Conservation (phyloP, 2,329 filamentous ascomycete genomes). For the Venturia asperata region DNA sequence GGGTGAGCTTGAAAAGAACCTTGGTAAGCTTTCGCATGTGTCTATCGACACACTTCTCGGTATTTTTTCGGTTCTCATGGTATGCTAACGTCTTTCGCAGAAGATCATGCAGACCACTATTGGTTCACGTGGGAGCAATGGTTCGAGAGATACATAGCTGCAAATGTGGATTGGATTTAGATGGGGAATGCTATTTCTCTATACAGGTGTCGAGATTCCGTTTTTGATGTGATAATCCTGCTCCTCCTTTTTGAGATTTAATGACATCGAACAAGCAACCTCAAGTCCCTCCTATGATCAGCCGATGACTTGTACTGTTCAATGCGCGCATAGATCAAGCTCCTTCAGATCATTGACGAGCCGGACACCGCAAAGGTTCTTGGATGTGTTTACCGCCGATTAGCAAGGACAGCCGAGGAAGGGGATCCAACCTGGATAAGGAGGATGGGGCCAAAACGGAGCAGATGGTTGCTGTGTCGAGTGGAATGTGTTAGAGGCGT, state of each 20-base stretch:
- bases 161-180: neutral
- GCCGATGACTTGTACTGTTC: too few relatives aligned
- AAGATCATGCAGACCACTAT: neutral
- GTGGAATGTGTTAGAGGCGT: neutral
- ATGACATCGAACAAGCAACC: neutral
- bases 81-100: neutral
- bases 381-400: constrained; percentile 14
- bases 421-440: neutral
- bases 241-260: neutral
- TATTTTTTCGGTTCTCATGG: too few relatives aligned
- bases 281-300: too few relatives aligned
- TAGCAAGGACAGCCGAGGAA: neutral
- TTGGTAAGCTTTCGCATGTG: constrained; percentile 1
- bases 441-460: neutral
- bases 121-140: neutral
- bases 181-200: too few relatives aligned
- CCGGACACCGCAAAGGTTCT: constrained; percentile 53
- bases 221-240: neutral
- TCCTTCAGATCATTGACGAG: too few relatives aligned
- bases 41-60: neutral
- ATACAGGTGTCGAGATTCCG: too few relatives aligned
- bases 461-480: neutral
- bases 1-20: neutral
- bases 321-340: too few relatives aligned
- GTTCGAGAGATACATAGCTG: constrained; percentile 14